Evolutionary conservation across 768 basidiomycete species (phyloP).

Genomic region (Mycena capillaripes): DNA sequence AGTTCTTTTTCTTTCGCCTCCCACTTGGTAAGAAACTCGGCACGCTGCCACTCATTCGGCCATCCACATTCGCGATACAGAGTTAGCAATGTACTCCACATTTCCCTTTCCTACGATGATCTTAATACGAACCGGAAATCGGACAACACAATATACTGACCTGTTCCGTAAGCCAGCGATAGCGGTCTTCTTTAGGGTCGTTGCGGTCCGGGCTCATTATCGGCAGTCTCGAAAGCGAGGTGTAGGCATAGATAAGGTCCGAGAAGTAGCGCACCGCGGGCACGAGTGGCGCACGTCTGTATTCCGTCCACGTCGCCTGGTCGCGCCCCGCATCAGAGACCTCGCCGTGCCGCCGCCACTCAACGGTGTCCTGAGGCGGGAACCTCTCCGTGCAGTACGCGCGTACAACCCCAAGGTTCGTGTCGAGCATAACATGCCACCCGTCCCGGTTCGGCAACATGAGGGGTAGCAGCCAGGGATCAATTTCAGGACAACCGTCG

Average conservation of each 20-base stretch:
- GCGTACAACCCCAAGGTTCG: slow-evolving; percentile 24
- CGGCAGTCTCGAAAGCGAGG: slow-evolving; percentile 26
- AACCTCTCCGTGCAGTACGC: neutral
- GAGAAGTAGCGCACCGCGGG: slow-evolving; percentile 23
- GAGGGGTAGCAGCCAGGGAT: slow-evolving; percentile 32
- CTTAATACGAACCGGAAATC: neutral
- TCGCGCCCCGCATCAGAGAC: neutral
- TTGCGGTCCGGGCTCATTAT: neutral
- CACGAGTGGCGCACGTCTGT: slow-evolving; percentile 21
- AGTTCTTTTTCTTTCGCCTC: neutral
- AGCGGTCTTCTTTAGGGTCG: slow-evolving; percentile 5
- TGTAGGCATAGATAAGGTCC: slow-evolving; percentile 26
- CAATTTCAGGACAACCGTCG: slow-evolving; percentile 14
- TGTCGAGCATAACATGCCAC: slow-evolving; percentile 32
- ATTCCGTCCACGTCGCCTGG: slow-evolving; percentile 1
- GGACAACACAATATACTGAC: neutral
- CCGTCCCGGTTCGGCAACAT: slow-evolving; percentile 22
- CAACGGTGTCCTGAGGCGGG: neutral
- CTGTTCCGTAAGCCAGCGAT: neutral
- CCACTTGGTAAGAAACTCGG: slow-evolving; percentile 20
- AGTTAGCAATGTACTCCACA: neutral
- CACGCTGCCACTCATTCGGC: slow-evolving; percentile 27
- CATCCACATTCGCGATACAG: slow-evolving; percentile 28
- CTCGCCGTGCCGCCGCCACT: slow-evolving; percentile 19
- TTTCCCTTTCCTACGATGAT: neutral